phyloP scores from a whole-genome alignment of 2,329 filamentous ascomycete species.

The Didymosphaeria variabile region DNA sequence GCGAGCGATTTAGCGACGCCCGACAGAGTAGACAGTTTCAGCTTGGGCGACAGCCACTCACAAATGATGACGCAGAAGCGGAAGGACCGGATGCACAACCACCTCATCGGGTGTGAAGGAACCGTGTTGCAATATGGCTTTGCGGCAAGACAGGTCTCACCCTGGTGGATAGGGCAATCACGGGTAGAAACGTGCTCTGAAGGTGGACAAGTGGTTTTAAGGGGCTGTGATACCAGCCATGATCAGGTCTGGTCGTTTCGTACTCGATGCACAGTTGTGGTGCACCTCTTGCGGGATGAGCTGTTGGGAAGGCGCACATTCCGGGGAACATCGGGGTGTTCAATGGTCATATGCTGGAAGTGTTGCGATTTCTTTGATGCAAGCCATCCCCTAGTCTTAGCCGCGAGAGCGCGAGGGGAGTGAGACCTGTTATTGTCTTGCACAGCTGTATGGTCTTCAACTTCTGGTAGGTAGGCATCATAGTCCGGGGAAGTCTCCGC shows the following conservation, averaged over 20 bases:
- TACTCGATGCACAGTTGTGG: background rate
- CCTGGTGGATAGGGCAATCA: no score
- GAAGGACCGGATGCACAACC: no score
- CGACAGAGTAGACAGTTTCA: no score
- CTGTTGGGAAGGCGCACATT: constrained; percentile 9
- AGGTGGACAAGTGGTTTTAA: background rate
- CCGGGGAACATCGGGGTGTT: constrained; percentile 17
- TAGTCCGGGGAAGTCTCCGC: background rate
- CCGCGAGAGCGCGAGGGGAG: constrained; percentile 9
- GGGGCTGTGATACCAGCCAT: no score
- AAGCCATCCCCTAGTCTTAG: constrained; percentile 15
- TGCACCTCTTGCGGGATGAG: background rate
- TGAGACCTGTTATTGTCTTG: constrained; percentile 1
- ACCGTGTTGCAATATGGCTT: no score
- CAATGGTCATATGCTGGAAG: constrained; percentile 3
- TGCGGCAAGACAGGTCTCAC: no score
- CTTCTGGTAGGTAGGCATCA: background rate
- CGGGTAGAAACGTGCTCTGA: no score
- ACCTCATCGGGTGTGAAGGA: no score
- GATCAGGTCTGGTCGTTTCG: background rate
- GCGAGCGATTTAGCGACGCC: no score
- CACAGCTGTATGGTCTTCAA: background rate
- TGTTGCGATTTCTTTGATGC: constrained; percentile 14
- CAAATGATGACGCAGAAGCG: no score
- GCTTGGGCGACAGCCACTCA: no score